phyloP scores from a whole-genome alignment of 495 filamentous ascomycete genomes.

The Penicillium taxi region DNA sequence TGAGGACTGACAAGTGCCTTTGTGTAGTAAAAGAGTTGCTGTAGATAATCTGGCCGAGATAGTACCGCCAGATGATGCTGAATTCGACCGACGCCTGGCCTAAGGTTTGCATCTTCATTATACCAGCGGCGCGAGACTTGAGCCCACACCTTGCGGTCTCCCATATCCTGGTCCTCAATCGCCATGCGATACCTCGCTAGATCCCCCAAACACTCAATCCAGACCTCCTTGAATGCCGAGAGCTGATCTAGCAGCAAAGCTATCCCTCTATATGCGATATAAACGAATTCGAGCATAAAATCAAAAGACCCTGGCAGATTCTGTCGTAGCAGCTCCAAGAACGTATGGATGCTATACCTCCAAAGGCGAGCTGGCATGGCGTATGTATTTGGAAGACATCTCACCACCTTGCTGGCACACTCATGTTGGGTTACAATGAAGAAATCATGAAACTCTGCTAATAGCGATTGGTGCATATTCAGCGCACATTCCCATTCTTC shows the following conservation, averaged over 20 bases:
- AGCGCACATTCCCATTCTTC: constrained; percentile 69
- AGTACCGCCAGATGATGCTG: constrained; percentile 83
- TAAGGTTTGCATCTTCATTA: constrained; percentile 62
- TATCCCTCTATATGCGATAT: constrained; percentile 75
- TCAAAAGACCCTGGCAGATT: constrained; percentile 63
- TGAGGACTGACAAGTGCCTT: constrained; percentile 39
- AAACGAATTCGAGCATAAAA: constrained; percentile 76
- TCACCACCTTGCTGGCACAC: constrained; percentile 51
- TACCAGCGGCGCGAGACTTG: constrained; percentile 76
- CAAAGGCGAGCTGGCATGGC: constrained; percentile 81
- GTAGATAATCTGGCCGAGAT: constrained; percentile 61
- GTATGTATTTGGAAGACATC: constrained; percentile 56
- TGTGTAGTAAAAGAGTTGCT: constrained; percentile 70
- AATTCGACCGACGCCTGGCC: constrained; percentile 61
- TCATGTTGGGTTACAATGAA: constrained; percentile 73
- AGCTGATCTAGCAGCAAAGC: constrained; percentile 70
- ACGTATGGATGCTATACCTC: constrained; percentile 73
- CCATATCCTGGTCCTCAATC: constrained; percentile 62
- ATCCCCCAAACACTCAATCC: constrained; percentile 87
- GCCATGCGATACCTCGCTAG: constrained; percentile 69
- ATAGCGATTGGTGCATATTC: constrained; percentile 59
- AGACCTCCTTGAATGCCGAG: constrained; percentile 68
- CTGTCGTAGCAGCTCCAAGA: constrained; percentile 64
- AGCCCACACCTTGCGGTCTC: constrained; percentile 72
- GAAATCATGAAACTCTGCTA: constrained; percentile 78